These are phyloP conservation scores for Cryptosporidium tyzzeri DNA, from an alignment of 169 alveolate genomes.

Conservation along the genomic window DNA sequence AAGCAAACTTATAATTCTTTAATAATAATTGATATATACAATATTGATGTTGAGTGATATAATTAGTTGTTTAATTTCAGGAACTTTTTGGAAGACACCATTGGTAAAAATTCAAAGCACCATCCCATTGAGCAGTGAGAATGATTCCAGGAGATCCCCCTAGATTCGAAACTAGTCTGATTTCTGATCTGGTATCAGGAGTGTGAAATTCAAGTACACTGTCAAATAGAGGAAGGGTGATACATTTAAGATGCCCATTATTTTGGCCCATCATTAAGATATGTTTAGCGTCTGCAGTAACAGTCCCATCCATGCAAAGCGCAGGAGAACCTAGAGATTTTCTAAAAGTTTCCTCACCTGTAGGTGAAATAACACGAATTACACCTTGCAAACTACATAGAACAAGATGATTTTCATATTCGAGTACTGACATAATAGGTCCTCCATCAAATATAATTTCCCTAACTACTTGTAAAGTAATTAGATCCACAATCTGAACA, in stretches of 20 bases:
- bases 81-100: slow-evolving; percentile 69
- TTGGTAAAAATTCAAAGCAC: slow-evolving; percentile 67
- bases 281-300: slow-evolving; percentile 67
- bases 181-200: slow-evolving; percentile 70
- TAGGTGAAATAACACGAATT: slow-evolving; percentile 58
- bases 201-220: slow-evolving; percentile 68
- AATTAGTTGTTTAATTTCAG: neutral
- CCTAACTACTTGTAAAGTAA: slow-evolving; percentile 64
- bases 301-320: slow-evolving; percentile 72
- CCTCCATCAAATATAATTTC: slow-evolving; percentile 73
- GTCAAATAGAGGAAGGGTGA: slow-evolving; percentile 69
- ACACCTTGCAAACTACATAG: slow-evolving; percentile 70
- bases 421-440: slow-evolving; percentile 72
- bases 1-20: slow-evolving; percentile 21
- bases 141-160: slow-evolving; percentile 76
- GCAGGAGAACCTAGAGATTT: slow-evolving; percentile 72
- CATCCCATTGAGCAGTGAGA: slow-evolving; percentile 76
- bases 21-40: neutral
- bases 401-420: slow-evolving; percentile 73
- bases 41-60: neutral
- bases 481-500: slow-evolving; percentile 57
- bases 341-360: slow-evolving; percentile 74
- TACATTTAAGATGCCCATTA: slow-evolving; percentile 70
- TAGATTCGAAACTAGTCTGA: slow-evolving; percentile 56
- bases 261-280: slow-evolving; percentile 74